A percentile compares a stretch with the other conserved stretches of the same genome.
Conservation (phyloP, 768 basidiomycete species). For the Phylloporus sp. region DNA sequence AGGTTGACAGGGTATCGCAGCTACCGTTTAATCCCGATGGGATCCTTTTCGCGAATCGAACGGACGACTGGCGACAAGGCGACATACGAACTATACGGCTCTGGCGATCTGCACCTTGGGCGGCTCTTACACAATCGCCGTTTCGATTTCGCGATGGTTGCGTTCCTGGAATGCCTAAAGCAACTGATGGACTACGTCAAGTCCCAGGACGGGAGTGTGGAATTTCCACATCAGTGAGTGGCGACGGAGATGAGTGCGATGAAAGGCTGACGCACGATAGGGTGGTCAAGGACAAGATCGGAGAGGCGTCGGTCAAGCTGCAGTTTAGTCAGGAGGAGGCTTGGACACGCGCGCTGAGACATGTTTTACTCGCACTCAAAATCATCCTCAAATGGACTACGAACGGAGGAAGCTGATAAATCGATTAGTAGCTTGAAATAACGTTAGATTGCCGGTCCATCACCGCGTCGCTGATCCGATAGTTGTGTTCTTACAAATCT, state of each 20-base stretch:
- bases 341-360: constrained; percentile 92
- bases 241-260: not conserved
- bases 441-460: not conserved
- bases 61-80: constrained; percentile 76
- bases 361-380: constrained; percentile 86
- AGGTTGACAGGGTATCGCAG: constrained; percentile 38
- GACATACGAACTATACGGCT: constrained; percentile 89
- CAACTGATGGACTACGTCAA: constrained; percentile 87
- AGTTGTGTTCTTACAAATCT: constrained; percentile 18
- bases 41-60: constrained; percentile 92
- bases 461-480: not conserved
- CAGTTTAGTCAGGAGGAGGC: constrained; percentile 94
- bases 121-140: constrained; percentile 90
- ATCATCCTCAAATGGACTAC: constrained; percentile 86
- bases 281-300: constrained; percentile 91
- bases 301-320: constrained; percentile 89
- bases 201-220: constrained; percentile 63
- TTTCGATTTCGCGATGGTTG: constrained; percentile 95
- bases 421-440: too few relatives aligned
- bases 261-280: constrained; percentile 36
- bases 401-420: constrained; percentile 66
- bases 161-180: constrained; percentile 91
- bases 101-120: constrained; percentile 86
- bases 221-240: constrained; percentile 86
- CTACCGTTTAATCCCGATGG: constrained; percentile 89